Percentiles rank a stretch among this genome's conserved stretches.
Evolutionary conservation across 805 yeast genomes (phyloP).

Genomic region (Komagataella phaffii): DNA sequence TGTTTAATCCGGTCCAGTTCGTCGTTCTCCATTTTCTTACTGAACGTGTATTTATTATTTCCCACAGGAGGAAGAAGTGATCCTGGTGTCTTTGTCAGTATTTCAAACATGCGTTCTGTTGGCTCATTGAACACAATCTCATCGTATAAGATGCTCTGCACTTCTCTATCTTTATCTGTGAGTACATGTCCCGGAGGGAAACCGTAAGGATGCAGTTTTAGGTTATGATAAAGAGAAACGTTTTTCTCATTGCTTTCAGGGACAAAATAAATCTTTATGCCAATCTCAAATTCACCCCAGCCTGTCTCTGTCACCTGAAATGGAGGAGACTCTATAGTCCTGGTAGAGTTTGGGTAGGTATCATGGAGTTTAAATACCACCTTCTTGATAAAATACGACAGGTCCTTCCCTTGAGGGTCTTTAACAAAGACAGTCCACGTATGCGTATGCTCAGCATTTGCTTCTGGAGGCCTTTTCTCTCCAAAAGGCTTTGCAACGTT

Average conservation of each 20-base stretch:
- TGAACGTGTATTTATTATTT: slow-evolving; percentile 12
- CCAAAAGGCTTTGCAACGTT: slow-evolving; percentile 63
- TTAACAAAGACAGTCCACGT: slow-evolving; percentile 87
- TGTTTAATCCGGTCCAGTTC: slow-evolving; percentile 43
- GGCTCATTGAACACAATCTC: slow-evolving; percentile 95
- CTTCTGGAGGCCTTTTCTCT: slow-evolving; percentile 35
- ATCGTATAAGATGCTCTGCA: slow-evolving; percentile 60
- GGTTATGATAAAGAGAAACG: slow-evolving; percentile 73
- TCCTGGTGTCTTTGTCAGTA: slow-evolving; percentile 56
- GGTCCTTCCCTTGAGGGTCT: slow-evolving; percentile 71
- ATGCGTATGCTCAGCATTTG: slow-evolving; percentile 89
- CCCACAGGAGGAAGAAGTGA: slow-evolving; percentile 28
- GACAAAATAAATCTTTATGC: slow-evolving; percentile 74
- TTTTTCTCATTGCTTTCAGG: slow-evolving; percentile 85
- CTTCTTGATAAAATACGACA: slow-evolving; percentile 70
- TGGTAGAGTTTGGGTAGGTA: slow-evolving; percentile 77
- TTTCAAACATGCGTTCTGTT: slow-evolving; percentile 74
- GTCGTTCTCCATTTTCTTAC: slow-evolving; percentile 45
- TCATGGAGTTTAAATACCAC: slow-evolving; percentile 94
- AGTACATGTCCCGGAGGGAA: neutral
- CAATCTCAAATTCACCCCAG: slow-evolving; percentile 98
- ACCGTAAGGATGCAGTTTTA: slow-evolving; percentile 79
- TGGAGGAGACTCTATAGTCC: slow-evolving; percentile 83
- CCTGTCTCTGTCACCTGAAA: slow-evolving; percentile 95
- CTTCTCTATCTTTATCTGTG: slow-evolving; percentile 22